A percentile compares a stretch with the other conserved stretches of the same genome.
phyloP scores from a whole-genome alignment of 371 early-diverging fungal species.

The Actinomucor elegans region DNA sequence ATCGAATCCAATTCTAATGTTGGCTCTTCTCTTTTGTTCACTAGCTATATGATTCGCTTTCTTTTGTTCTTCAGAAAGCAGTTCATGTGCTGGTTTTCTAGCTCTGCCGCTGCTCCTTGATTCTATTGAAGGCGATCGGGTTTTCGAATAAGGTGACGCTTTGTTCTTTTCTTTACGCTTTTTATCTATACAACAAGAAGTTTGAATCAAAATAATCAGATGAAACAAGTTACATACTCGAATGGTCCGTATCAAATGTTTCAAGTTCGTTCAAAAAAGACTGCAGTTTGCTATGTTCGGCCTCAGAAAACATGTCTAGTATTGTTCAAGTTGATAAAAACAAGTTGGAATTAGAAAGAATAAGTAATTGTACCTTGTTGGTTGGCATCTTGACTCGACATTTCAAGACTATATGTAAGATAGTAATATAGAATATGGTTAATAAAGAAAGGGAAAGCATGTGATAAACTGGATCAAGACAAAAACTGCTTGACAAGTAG shows the following conservation, averaged over 20 bases:
- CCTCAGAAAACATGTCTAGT: constrained; percentile 12
- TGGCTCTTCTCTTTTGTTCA: constrained; percentile 84
- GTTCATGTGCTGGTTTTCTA: constrained; percentile 50
- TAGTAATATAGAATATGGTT: neutral
- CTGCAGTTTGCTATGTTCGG: constrained; percentile 17
- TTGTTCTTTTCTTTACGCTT: constrained; percentile 3
- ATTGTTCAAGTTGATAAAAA: neutral
- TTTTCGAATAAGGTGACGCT: neutral
- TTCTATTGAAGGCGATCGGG: neutral
- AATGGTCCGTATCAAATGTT: constrained; percentile 1
- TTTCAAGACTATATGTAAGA: neutral
- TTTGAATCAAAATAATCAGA: too few species aligned
- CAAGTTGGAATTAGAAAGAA: neutral
- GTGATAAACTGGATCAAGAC: too few species aligned
- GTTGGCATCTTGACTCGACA: constrained; percentile 2
- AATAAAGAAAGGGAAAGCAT: constrained; percentile 1
- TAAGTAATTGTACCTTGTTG: neutral
- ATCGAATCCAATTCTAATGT: constrained; percentile 79
- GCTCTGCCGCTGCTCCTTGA: constrained; percentile 19
- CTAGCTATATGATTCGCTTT: constrained; percentile 91
- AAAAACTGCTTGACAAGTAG: too few species aligned
- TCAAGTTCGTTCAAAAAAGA: constrained; percentile 17
- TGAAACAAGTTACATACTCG: too few species aligned
- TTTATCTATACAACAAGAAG: neutral
- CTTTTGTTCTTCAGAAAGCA: constrained; percentile 85